A percentile compares a stretch with the other conserved stretches of the same genome.
Conservation (phyloP, 2,329 filamentous ascomycete species). For the Fusarium scirpi region DNA sequence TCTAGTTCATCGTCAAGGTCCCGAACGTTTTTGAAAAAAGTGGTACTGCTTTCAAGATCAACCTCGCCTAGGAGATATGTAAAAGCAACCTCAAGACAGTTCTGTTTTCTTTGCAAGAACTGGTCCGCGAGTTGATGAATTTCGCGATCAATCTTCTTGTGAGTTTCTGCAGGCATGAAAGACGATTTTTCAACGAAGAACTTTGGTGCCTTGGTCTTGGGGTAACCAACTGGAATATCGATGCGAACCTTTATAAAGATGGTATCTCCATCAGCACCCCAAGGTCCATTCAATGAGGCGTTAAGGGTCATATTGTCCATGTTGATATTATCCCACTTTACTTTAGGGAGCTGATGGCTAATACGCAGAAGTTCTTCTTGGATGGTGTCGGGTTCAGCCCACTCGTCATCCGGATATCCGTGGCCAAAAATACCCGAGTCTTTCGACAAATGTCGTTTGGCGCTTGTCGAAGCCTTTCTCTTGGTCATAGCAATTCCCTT, state of each 20-base stretch:
- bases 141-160: constrained; percentile 64
- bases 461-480: constrained; percentile 59
- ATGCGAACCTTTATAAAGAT: constrained; percentile 74
- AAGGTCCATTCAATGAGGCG: constrained; percentile 73
- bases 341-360: constrained; percentile 71
- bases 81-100: constrained; percentile 71
- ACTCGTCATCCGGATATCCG: constrained; percentile 66
- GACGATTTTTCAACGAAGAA: constrained; percentile 72
- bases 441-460: constrained; percentile 62
- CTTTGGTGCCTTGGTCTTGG: constrained; percentile 67
- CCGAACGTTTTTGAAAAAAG: constrained; percentile 72
- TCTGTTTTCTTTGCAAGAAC: constrained; percentile 68
- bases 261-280: constrained; percentile 66
- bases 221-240: constrained; percentile 70
- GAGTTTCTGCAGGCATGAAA: constrained; percentile 68
- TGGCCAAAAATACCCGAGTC: constrained; percentile 65
- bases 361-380: constrained; percentile 75
- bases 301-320: constrained; percentile 70
- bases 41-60: constrained; percentile 70
- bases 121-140: constrained; percentile 67
- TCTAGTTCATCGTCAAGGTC: constrained; percentile 70
- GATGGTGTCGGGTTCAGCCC: constrained; percentile 71
- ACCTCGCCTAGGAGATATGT: constrained; percentile 73
- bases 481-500: constrained; percentile 74
- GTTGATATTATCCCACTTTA: constrained; percentile 73